Percentiles rank a stretch among this genome's conserved stretches.
These are phyloP conservation scores for Rugonectria rugulosa DNA, from an alignment of 2,329 filamentous ascomycete genomes.

Conservation along the genomic window DNA sequence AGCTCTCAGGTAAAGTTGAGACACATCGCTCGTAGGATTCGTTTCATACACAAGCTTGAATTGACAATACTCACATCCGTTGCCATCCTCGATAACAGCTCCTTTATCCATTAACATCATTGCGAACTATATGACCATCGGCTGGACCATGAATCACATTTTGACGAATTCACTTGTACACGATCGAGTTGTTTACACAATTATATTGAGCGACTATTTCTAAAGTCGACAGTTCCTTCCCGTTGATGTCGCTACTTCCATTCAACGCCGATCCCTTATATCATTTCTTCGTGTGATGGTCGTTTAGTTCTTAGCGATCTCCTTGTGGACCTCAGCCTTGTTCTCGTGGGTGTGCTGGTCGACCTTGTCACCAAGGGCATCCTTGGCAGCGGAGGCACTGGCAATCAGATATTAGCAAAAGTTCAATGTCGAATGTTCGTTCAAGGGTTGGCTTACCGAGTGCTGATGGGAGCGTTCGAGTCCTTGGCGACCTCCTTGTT, in stretches of 20 bases:
- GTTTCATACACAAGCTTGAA: no score
- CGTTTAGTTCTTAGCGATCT: constrained; percentile 43
- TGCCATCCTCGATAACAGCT: no score
- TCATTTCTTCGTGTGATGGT: constrained; percentile 5
- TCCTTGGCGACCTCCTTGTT: constrained; percentile 76
- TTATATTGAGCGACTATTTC: not conserved
- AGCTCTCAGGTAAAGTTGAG: no score
- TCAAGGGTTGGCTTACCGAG: constrained; percentile 55
- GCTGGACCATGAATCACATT: no score
- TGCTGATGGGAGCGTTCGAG: constrained; percentile 57
- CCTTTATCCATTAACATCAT: no score
- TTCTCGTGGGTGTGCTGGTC: constrained; percentile 50
- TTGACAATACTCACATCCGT: no score
- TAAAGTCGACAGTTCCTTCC: not conserved
- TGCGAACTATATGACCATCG: no score
- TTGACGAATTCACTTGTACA: no score
- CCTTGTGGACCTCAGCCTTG: constrained; percentile 54
- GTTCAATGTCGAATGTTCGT: not conserved
- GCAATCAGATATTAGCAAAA: constrained; percentile 37
- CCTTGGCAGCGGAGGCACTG: constrained; percentile 56
- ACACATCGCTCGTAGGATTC: no score
- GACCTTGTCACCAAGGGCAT: constrained; percentile 58
- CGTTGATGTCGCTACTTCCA: not conserved
- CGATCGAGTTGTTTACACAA: not conserved
- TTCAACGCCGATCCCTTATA: constrained; percentile 19